Evolutionary conservation across 2,329 filamentous ascomycete species (phyloP).

Genomic region (Neofusicoccum sp.): DNA sequence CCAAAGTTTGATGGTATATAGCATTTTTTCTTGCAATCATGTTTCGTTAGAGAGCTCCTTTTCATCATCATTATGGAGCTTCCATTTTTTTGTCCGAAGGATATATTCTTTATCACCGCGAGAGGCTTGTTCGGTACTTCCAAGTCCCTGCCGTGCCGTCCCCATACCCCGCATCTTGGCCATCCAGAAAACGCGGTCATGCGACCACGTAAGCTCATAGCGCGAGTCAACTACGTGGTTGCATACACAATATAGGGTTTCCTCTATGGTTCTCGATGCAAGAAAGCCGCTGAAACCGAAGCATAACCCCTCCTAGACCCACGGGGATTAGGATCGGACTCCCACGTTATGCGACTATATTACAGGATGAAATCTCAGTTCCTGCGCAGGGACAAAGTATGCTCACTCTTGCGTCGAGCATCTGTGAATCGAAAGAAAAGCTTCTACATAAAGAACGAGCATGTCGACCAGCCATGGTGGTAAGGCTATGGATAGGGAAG

Average conservation of each 20-base stretch:
- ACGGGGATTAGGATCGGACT: neutral
- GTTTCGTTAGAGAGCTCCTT: too few species aligned
- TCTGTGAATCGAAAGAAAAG: neutral
- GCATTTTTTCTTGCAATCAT: too few species aligned
- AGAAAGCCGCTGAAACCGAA: neutral
- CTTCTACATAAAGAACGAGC: neutral
- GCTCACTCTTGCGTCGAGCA: neutral
- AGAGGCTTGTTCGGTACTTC: too few species aligned
- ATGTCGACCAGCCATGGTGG: neutral
- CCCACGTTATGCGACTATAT: neutral
- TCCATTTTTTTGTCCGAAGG: too few species aligned
- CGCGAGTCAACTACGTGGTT: neutral
- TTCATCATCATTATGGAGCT: too few species aligned
- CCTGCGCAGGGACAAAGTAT: neutral
- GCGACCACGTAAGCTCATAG: neutral
- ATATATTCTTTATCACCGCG: too few species aligned
- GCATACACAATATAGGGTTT: neutral
- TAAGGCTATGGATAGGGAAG: neutral
- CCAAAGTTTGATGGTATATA: too few species aligned
- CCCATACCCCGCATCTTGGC: conserved; percentile 8
- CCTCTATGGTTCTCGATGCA: neutral
- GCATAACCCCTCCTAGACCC: neutral
- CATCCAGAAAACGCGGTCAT: neutral
- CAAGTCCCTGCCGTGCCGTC: neutral
- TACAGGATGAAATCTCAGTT: neutral